Evolutionary conservation across 179 eudicot species (phyloP).

Genomic region (Gypsophila paniculata): DNA sequence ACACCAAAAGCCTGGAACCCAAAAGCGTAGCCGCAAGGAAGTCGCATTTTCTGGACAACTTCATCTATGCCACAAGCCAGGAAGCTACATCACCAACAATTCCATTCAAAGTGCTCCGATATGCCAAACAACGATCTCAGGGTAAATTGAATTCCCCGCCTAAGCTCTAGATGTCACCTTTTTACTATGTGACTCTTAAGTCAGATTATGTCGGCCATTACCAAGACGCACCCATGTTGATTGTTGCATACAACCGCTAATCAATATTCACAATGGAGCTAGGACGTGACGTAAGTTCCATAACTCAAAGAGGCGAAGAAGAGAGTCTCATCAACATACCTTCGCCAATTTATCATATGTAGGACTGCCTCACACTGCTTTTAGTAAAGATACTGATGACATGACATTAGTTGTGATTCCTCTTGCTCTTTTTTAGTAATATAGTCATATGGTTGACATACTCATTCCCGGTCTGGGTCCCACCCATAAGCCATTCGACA

Average conservation of each 20-base stretch:
- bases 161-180: neutral
- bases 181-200: neutral
- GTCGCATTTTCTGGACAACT: neutral
- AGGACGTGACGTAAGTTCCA: too few relatives aligned
- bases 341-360: neutral
- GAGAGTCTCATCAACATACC: neutral
- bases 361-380: neutral
- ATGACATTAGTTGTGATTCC: constrained; percentile 17
- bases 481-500: constrained; percentile 70
- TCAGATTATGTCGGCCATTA: neutral
- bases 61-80: neutral
- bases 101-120: neutral
- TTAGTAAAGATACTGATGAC: neutral
- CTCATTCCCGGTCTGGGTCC: constrained; percentile 42
- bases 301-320: neutral
- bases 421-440: constrained; percentile 65
- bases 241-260: neutral
- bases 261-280: neutral
- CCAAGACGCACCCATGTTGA: neutral
- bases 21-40: neutral
- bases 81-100: neutral
- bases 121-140: neutral
- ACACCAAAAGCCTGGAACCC: neutral
- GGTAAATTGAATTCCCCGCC: neutral
- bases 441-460: constrained; percentile 52